phyloP scores from a whole-genome alignment of 108 stramenopile genomes.

The Mediolabrus comicus region DNA sequence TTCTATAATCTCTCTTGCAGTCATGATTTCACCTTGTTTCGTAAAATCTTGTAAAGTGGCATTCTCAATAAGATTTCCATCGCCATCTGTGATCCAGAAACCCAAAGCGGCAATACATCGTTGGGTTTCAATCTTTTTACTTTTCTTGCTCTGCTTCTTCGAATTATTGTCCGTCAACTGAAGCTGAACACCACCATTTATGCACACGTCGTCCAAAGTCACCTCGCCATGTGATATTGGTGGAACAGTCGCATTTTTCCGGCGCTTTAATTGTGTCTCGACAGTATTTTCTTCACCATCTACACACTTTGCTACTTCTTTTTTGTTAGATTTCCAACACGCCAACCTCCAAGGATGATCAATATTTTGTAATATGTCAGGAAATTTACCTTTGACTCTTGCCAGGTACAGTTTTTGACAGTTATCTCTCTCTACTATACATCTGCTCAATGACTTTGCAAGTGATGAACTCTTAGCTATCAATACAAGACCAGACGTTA shows the following conservation, averaged over 20 bases:
- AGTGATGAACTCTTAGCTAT: constrained; percentile 62
- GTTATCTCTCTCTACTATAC: constrained; percentile 56
- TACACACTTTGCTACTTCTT: not conserved
- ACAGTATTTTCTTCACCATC: not conserved
- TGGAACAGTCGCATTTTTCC: constrained; percentile 17
- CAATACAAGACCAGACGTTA: constrained; percentile 77
- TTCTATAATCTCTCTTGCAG: not conserved
- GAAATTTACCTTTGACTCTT: constrained; percentile 72
- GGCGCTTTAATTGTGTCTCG: not conserved
- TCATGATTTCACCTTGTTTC: not conserved
- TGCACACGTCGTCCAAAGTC: not conserved
- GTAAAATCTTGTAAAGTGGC: constrained; percentile 8
- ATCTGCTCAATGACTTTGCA: constrained; percentile 65
- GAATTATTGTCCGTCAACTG: not conserved
- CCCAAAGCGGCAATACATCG: constrained; percentile 38
- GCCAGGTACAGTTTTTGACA: constrained; percentile 81
- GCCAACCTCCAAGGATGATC: constrained; percentile 25
- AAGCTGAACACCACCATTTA: constrained; percentile 22
- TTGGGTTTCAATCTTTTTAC: not conserved
- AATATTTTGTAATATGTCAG: constrained; percentile 28
- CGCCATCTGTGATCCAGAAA: constrained; percentile 53
- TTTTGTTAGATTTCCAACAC: not conserved
- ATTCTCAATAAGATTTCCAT: constrained; percentile 14
- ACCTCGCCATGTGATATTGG: constrained; percentile 44
- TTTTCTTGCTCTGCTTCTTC: constrained; percentile 7